Conservation (phyloP, 2,329 filamentous ascomycete species). For the Apiospora koreana region DNA sequence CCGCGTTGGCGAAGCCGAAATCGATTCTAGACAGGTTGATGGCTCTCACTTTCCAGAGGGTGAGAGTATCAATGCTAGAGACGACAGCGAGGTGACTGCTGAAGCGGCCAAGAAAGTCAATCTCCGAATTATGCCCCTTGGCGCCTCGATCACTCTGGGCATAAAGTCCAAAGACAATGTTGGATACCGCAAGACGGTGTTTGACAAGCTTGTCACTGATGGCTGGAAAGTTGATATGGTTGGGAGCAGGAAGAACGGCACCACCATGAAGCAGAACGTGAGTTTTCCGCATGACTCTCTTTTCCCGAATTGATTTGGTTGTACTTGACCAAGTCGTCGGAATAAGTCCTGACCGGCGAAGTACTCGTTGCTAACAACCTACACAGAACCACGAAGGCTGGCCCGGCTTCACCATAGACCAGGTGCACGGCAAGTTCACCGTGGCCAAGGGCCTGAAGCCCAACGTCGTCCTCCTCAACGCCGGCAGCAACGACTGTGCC, state of each 20-base stretch:
- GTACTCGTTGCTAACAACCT: background rate
- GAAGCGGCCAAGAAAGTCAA: background rate
- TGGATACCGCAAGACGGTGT: constrained; percentile 5
- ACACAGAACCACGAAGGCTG: constrained; percentile 10
- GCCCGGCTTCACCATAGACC: constrained; percentile 10
- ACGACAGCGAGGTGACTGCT: background rate
- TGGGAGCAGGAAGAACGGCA: constrained; percentile 9
- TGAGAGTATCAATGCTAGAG: background rate
- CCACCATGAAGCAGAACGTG: constrained; percentile 9
- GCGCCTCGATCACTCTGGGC: constrained; percentile 12
- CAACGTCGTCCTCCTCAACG: constrained; percentile 14
- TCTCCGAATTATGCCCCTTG: constrained; percentile 12
- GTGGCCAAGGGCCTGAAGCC: constrained; percentile 6
- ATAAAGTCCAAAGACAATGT: background rate
- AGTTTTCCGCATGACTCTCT: background rate
- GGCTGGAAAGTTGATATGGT: constrained; percentile 15
- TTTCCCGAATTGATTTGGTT: no score
- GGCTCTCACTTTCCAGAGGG: background rate
- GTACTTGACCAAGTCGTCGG: no score
- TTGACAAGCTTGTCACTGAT: background rate
- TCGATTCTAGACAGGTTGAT: background rate
- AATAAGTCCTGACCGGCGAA: no score
- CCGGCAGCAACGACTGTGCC: constrained; percentile 13
- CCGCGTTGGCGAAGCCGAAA: background rate
- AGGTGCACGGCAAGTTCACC: constrained; percentile 9